These are phyloP conservation scores for Podila horticola DNA, from an alignment of 192 early-diverging fungal genomes.

Conservation along the genomic window DNA sequence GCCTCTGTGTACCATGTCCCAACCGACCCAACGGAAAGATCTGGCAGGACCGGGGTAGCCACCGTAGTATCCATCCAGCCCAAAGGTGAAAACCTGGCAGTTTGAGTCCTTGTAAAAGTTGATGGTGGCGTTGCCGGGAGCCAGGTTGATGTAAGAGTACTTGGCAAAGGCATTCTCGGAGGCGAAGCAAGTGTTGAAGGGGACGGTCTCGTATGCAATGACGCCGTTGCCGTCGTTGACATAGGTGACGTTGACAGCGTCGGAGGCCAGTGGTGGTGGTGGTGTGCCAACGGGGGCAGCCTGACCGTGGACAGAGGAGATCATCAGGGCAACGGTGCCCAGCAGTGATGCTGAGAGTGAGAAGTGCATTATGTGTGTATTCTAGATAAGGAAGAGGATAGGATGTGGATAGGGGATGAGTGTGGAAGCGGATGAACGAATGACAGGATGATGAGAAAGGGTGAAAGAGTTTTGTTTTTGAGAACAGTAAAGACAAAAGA, in stretches of 20 bases:
- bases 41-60: constrained; percentile 22
- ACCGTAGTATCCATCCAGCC: constrained; percentile 20
- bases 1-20: constrained; percentile 1
- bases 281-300: background rate
- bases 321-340: background rate
- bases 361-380: constrained; percentile 10
- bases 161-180: constrained; percentile 1
- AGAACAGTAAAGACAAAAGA: background rate
- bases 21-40: constrained; percentile 42
- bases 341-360: constrained; percentile 5
- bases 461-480: background rate
- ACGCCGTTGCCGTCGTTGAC: constrained; percentile 16
- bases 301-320: background rate
- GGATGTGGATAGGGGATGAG: background rate
- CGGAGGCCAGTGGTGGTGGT: constrained; percentile 11
- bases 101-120: constrained; percentile 38
- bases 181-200: constrained; percentile 31
- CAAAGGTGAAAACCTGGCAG: constrained; percentile 31
- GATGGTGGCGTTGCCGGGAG: constrained; percentile 43
- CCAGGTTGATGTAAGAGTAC: constrained; percentile 31
- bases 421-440: background rate
- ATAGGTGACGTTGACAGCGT: constrained; percentile 22
- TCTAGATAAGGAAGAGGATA: background rate
- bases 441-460: background rate
- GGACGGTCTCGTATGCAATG: constrained; percentile 3